Conservation (phyloP, 83 land plant genomes). For the Isoetes engelmannii region DNA sequence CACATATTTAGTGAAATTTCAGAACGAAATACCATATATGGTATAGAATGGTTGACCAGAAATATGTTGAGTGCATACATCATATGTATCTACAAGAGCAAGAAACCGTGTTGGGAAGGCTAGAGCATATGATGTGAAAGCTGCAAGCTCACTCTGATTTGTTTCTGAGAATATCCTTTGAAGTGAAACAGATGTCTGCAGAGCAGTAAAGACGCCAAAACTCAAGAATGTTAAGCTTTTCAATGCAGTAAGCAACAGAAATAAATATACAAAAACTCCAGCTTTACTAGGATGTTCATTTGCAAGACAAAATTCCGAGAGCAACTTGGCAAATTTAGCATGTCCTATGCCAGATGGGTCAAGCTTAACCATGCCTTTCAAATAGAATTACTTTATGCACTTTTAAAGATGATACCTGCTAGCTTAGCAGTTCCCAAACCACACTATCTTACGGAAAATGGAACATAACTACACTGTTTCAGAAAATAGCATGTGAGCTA, state of each 20-base stretch:
- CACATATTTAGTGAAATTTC: neutral
- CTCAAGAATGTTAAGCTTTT: neutral
- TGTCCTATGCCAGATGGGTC: too few relatives aligned
- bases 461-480: too few relatives aligned
- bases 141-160: constrained; percentile 89
- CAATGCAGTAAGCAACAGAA: neutral
- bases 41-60: neutral
- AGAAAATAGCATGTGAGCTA: too few relatives aligned
- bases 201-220: neutral
- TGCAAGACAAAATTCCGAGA: too few relatives aligned
- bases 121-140: constrained; percentile 87
- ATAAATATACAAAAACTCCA: too few relatives aligned
- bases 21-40: neutral
- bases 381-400: too few relatives aligned
- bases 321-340: too few relatives aligned
- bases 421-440: too few relatives aligned
- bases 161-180: constrained; percentile 67
- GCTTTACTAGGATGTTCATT: too few relatives aligned
- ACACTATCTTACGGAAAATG: too few relatives aligned
- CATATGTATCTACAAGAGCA: constrained; percentile 95
- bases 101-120: constrained; percentile 75
- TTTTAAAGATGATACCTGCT: too few relatives aligned
- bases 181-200: constrained; percentile 40
- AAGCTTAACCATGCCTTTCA: too few relatives aligned
- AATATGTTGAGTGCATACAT: constrained; percentile 44